A percentile compares a stretch with the other conserved stretches of the same genome.
These are phyloP conservation scores for Eucalyptus brandiana DNA, from an alignment of 345 rosid genomes.

Conservation along the genomic window DNA sequence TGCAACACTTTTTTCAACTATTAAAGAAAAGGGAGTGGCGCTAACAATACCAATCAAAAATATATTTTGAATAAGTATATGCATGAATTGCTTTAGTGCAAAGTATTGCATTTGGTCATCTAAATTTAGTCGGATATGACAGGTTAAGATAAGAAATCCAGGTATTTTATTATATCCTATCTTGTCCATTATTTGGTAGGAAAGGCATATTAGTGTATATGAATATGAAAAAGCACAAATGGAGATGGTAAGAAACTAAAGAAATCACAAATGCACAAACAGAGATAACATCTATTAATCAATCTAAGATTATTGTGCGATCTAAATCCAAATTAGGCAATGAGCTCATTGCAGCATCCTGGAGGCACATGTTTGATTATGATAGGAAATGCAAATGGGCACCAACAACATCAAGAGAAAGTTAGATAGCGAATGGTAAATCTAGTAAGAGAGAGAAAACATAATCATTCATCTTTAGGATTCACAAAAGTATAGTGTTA, in stretches of 20 bases:
- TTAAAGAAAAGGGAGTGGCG: not conserved
- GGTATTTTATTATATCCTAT: too few relatives aligned
- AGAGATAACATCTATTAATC: not conserved
- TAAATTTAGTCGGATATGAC: not conserved
- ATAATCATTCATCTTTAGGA: not conserved
- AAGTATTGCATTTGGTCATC: not conserved
- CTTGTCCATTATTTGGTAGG: too few relatives aligned
- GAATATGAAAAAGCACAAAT: not conserved
- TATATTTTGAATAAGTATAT: not conserved
- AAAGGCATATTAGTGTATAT: not conserved
- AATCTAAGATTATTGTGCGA: not conserved
- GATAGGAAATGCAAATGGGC: not conserved
- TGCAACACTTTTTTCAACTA: not conserved
- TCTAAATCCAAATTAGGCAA: not conserved
- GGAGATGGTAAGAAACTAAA: not conserved
- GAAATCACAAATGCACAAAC: not conserved
- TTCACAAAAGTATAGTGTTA: too few relatives aligned
- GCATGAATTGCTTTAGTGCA: not conserved
- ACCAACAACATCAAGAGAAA: not conserved
- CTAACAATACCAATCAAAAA: not conserved
- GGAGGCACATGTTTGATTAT: not conserved
- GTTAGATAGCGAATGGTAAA: too few relatives aligned
- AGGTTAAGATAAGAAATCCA: not conserved
- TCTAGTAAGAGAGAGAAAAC: not conserved
- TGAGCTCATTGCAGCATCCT: not conserved